Percentiles rank a stretch among this genome's conserved stretches.
Conservation (phyloP, 148 eudicot genomes). For the Rhododendron ovatum region DNA sequence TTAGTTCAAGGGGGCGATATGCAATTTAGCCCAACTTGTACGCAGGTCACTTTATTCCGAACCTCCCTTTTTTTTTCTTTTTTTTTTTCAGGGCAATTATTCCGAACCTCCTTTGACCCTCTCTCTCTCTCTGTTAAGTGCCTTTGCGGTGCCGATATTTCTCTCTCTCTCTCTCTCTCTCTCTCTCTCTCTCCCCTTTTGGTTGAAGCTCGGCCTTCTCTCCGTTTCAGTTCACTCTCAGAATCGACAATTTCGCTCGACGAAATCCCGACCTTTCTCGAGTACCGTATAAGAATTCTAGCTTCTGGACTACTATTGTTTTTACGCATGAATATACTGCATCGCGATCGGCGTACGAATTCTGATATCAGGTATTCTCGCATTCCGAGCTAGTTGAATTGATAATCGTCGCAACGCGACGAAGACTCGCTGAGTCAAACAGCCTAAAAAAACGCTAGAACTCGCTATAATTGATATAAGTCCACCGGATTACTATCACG, state of each 20-base stretch:
- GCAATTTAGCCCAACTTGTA: not conserved
- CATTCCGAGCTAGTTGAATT: not conserved
- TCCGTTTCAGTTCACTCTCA: not conserved
- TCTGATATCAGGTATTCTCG: not conserved
- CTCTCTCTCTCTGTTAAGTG: not conserved
- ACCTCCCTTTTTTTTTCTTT: not conserved
- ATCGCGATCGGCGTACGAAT: conserved; percentile 5
- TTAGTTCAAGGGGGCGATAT: not conserved
- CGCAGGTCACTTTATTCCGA: not conserved
- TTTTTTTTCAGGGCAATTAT: too few relatives aligned
- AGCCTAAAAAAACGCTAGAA: not conserved
- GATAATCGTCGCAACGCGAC: not conserved
- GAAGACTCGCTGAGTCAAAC: not conserved
- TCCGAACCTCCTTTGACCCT: not conserved
- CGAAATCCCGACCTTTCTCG: not conserved
- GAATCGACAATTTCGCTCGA: not conserved
- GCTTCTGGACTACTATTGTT: not conserved
- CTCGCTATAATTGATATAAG: not conserved
- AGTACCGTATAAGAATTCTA: not conserved
- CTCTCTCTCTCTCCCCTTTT: not conserved
- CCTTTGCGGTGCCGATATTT: not conserved
- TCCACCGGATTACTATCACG: not conserved
- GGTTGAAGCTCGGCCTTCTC: not conserved
- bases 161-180: not conserved
- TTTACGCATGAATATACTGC: not conserved